Conservation (phyloP, 2,329 filamentous ascomycete species). For the Iodosphaeria phyllophila region DNA sequence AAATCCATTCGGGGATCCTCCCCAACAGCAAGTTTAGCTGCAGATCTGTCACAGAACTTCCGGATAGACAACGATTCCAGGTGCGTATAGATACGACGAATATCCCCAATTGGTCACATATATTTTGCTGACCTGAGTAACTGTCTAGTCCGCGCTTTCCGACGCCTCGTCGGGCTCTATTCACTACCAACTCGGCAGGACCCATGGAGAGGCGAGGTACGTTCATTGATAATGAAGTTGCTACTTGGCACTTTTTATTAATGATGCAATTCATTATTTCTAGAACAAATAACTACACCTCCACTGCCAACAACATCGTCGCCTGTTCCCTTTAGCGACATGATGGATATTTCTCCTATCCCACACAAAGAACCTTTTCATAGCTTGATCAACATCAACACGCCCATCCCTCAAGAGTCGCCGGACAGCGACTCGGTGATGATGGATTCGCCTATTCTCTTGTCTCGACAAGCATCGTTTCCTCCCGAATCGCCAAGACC, state of each 20-base stretch:
- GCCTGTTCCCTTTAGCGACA: slow-evolving; percentile 50
- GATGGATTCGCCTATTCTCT: slow-evolving; percentile 36
- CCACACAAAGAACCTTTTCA: slow-evolving; percentile 64
- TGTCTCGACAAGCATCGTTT: slow-evolving; percentile 21
- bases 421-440: slow-evolving; percentile 26
- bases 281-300: slow-evolving; percentile 67
- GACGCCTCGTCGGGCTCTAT: slow-evolving; percentile 70
- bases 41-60: slow-evolving; percentile 93
- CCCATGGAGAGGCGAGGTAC: slow-evolving; percentile 39
- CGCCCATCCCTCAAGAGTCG: slow-evolving; percentile 45
- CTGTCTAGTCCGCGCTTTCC: slow-evolving; percentile 54
- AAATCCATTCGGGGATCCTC: slow-evolving; percentile 71
- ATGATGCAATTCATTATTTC: slow-evolving; percentile 10
- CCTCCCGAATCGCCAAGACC: slow-evolving; percentile 27
- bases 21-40: slow-evolving; percentile 75
- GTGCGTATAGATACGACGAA: slow-evolving; percentile 37
- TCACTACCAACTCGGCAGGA: slow-evolving; percentile 53
- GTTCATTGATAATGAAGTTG: too few species aligned
- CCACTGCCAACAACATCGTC: slow-evolving; percentile 65
- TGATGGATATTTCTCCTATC: slow-evolving; percentile 87
- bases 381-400: slow-evolving; percentile 46
- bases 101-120: too few species aligned
- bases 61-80: slow-evolving; percentile 71
- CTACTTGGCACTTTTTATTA: slow-evolving; percentile 2
- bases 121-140: slow-evolving; percentile 6